Base-by-base conservation (phyloP, 163 green algal species). In the Scenedesmus sp. region DNA sequence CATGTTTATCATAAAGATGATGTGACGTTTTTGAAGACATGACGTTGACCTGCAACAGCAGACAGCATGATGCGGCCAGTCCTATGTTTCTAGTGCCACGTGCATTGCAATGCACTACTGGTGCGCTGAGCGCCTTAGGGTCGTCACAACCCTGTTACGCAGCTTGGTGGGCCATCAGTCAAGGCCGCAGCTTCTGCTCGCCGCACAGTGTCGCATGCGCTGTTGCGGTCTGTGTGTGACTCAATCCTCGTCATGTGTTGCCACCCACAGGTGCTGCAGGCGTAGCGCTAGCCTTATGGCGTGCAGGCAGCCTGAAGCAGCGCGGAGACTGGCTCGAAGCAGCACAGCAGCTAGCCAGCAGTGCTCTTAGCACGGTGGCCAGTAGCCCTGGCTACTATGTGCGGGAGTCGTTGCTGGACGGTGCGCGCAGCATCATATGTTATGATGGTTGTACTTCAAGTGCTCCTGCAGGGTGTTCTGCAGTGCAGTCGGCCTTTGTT, bases 341-440 rank as follows among this genome's bases (percentile, higher is more conserved):
- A 74, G 82, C 82, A 2, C 56, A 73, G 55, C 23, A 73, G 54
- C 55, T 88, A 23, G 82, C 82, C 54, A 23, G n/a, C 8, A 12
- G 10, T 55, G 74, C 76, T 20, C 46, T 87, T 16, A 79, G 59
- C 8, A 0, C 6, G 26, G 52, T 26, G 10, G 4, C 4, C 13
- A 73, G 15, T 56, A 84, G n/a, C 3, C 87, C 70, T 34, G 52
- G 26, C 13, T 60, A 59, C 57, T 77, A 91, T 73, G 56, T 79
- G 12, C 15, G 79, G 20, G 87, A 91, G 87, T 86, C 87, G 18
- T 23, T 91, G 15, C 52, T 91, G 0, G 87, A 91, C 34, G 87
- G 87, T 91, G n/a, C 9, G 26, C 13, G 76, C 46, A 79, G 70
- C 66, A 79, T 52, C 34, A 46, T 46, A 46, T 46, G 34, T 46